Conservation (phyloP, 164 flowering plant genomes). For the Vitis vinifera region ASM3070453v1 NC_081822.1:5978501-5979000, state of each 20-base stretch:
- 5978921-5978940: constrained; percentile 4
- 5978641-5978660: constrained; percentile 87
- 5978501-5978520: constrained; percentile 99
- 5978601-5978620: constrained; percentile 66
- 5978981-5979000: constrained; percentile 83
- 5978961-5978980: constrained; percentile 79
- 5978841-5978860: background rate
- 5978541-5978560: constrained; percentile 55
- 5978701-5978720: constrained; percentile 75
- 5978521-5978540: constrained; percentile 90
- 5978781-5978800: constrained; percentile 62
- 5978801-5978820: constrained; percentile 44
- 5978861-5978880: background rate
- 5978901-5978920: background rate
- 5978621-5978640: constrained; percentile 90
- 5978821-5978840: background rate
- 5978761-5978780: constrained; percentile 78
- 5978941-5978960: constrained; percentile 71
- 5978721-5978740: constrained; percentile 78
- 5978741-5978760: constrained; percentile 88
- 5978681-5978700: constrained; percentile 97
- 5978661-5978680: constrained; percentile 93
- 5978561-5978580: constrained; percentile 42
- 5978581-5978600: constrained; percentile 42
- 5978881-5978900: background rate